phyloP scores from a whole-genome alignment of 1,284 basidiomycete genomes.

The Exobasidium cylindrosporum region DNA sequence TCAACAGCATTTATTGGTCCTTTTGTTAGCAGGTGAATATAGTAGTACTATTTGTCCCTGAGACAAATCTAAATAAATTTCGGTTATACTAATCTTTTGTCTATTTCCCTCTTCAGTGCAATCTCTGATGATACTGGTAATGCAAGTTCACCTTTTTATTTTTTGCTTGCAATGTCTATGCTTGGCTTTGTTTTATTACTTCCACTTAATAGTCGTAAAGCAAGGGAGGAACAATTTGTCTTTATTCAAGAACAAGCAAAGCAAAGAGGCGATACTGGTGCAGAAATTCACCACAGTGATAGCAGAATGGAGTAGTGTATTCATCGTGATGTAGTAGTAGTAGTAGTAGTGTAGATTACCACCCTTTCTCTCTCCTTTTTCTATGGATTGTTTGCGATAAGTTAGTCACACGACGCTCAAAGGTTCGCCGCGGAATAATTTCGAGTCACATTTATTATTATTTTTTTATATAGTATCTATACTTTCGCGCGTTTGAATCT shows the following conservation, averaged over 20 bases:
- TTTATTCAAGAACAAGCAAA: conserved; percentile 21
- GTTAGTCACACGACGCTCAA: no score
- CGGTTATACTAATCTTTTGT: no score
- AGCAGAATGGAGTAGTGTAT: no score
- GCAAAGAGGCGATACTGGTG: not conserved
- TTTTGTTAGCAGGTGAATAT: conserved; percentile 64
- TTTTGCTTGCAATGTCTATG: conserved; percentile 70
- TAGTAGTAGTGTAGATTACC: no score
- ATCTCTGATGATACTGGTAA: conserved; percentile 60
- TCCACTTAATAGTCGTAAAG: conserved; percentile 67
- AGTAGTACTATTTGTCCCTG: conserved; percentile 20
- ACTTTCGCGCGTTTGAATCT: no score
- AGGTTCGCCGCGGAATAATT: no score
- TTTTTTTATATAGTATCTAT: no score
- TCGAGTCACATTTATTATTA: no score
- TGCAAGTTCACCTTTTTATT: conserved; percentile 79
- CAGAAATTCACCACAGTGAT: not conserved
- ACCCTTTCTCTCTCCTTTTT: no score
- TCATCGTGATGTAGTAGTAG: no score
- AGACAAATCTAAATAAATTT: no score
- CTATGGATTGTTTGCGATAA: no score
- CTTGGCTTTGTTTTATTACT: conserved; percentile 70
- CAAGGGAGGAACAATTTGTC: conserved; percentile 61
- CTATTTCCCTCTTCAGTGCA: not conserved
- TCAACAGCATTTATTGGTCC: conserved; percentile 69